phyloP scores from a whole-genome alignment of 371 early-diverging fungal genomes.

The Saksenaea oblongispora region DNA sequence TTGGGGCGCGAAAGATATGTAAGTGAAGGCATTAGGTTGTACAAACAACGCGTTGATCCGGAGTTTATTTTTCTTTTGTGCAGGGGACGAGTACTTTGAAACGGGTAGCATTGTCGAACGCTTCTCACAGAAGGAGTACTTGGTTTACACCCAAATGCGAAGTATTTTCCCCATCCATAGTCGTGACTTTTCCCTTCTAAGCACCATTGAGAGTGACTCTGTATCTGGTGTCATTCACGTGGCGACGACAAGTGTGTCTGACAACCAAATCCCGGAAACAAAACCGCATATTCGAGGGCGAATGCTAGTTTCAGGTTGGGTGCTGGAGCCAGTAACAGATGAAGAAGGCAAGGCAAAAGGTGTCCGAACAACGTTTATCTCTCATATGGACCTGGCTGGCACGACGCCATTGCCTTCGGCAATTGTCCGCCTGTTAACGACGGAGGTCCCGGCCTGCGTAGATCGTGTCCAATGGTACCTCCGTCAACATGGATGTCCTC shows the following conservation, averaged over 20 bases:
- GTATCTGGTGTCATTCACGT: constrained; percentile 53
- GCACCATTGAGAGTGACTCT: constrained; percentile 55
- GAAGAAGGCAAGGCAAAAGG: constrained; percentile 31
- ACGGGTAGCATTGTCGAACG: constrained; percentile 53
- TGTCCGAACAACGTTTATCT: constrained; percentile 54
- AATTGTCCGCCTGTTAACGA: constrained; percentile 48
- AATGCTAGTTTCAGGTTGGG: constrained; percentile 59
- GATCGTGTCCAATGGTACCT: constrained; percentile 50
- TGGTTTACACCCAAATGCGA: constrained; percentile 48
- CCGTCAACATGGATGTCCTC: constrained; percentile 53
- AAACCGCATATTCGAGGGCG: constrained; percentile 50
- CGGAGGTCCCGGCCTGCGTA: constrained; percentile 47
- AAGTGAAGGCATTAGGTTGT: constrained; percentile 8
- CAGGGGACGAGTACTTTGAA: constrained; percentile 62
- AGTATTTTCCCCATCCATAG: constrained; percentile 54
- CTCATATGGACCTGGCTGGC: constrained; percentile 60
- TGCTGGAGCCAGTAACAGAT: constrained; percentile 41
- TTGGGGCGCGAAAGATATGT: constrained; percentile 48
- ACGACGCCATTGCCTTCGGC: constrained; percentile 45
- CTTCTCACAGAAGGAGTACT: constrained; percentile 56
- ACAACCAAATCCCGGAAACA: constrained; percentile 50
- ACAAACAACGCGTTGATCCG: not conserved
- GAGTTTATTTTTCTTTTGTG: not conserved
- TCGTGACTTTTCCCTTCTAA: constrained; percentile 52
- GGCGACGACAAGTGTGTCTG: constrained; percentile 59